Evolutionary conservation across 306 rosid genomes (phyloP).

Genomic region (Hippophae rhamnoides): DNA sequence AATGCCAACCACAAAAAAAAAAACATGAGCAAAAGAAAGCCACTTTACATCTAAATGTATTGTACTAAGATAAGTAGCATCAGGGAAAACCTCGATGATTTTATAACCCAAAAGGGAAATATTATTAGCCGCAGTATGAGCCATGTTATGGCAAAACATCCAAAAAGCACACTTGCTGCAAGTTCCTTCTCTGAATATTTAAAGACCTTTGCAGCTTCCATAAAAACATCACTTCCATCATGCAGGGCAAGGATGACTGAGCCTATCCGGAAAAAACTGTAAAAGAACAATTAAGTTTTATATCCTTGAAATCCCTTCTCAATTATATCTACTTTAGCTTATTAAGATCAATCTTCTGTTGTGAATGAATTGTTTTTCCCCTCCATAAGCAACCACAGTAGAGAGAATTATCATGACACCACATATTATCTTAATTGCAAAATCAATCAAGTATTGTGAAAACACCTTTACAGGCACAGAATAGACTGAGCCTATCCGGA

Average conservation of each 20-base stretch:
- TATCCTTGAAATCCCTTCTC: conserved; percentile 9
- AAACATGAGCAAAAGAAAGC: conserved; percentile 19
- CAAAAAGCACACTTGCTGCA: conserved; percentile 78
- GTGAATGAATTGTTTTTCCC: background rate
- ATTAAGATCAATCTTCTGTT: background rate
- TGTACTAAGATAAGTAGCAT: conserved; percentile 21
- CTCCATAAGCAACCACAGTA: too few relatives aligned
- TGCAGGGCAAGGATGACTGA: conserved; percentile 77
- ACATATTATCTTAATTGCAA: background rate
- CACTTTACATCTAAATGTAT: conserved; percentile 16
- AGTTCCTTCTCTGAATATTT: conserved; percentile 86
- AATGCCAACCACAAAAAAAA: conserved; percentile 22
- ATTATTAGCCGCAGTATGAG: conserved; percentile 64
- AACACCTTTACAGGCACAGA: background rate
- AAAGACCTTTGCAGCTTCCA: conserved; percentile 97
- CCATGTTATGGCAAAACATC: conserved; percentile 79
- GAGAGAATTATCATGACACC: background rate
- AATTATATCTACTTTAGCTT: conserved; percentile 11
- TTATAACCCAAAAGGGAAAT: conserved; percentile 86
- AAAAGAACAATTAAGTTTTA: conserved; percentile 21
- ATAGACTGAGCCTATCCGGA: conserved; percentile 62
- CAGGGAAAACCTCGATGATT: conserved; percentile 67
- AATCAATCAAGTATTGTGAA: background rate
- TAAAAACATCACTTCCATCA: conserved; percentile 88
- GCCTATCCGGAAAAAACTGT: conserved; percentile 87